phyloP scores from a whole-genome alignment of 441 rosid species.

The Gossypium schwendimanii region DNA sequence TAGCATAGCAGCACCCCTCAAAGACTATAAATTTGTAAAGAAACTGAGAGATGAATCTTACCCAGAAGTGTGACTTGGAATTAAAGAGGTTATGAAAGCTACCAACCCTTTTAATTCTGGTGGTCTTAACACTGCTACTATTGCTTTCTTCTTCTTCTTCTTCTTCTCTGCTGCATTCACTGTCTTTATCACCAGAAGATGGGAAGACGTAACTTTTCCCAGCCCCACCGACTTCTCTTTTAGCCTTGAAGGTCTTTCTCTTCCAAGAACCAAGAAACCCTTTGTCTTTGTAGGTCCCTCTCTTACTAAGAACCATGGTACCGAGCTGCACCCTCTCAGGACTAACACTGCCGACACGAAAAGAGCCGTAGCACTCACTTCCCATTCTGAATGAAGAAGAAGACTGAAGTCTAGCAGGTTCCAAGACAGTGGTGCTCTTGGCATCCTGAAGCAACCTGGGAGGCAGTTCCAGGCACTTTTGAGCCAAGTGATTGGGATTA shows the following conservation, averaged over 20 bases:
- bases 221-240: conserved; percentile 36
- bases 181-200: conserved; percentile 36
- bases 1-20: neutral
- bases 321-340: conserved; percentile 28
- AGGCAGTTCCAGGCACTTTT: conserved; percentile 53
- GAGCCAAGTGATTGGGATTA: conserved; percentile 24
- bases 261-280: conserved; percentile 46
- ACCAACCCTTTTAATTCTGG: conserved; percentile 35
- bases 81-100: conserved; percentile 33
- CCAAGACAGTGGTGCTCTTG: conserved; percentile 31
- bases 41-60: conserved; percentile 23
- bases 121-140: conserved; percentile 28
- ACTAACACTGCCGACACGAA: conserved; percentile 20
- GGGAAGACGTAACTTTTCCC: conserved; percentile 41
- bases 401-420: conserved; percentile 30
- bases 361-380: conserved; percentile 37
- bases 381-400: conserved; percentile 35
- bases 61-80: conserved; percentile 66
- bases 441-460: conserved; percentile 53
- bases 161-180: conserved; percentile 17
- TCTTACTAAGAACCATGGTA: conserved; percentile 20
- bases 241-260: conserved; percentile 30
- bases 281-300: conserved; percentile 22
- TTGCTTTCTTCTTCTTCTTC: conserved; percentile 18
- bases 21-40: neutral